phyloP scores from a whole-genome alignment of 768 basidiomycete species.

The Fomitopsis serialis region DNA sequence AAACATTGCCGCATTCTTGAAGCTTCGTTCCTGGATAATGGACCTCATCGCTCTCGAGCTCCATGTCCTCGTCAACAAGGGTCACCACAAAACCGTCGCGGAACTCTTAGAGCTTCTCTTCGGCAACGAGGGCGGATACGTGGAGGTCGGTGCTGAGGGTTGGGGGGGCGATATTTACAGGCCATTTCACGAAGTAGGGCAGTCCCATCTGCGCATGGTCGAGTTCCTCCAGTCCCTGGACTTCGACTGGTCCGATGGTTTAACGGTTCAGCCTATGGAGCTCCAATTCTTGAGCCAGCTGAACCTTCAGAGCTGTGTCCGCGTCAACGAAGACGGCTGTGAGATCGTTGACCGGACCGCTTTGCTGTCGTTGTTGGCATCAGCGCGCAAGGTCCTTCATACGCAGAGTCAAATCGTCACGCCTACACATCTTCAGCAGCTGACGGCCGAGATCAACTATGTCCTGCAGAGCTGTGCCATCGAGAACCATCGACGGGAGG shows the following conservation, averaged over 20 bases:
- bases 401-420: constrained; percentile 63
- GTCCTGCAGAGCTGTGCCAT: constrained; percentile 79
- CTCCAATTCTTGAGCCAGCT: constrained; percentile 62
- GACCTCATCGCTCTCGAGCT: constrained; percentile 85
- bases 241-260: constrained; percentile 83
- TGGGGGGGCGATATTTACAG: constrained; percentile 47
- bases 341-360: constrained; percentile 76
- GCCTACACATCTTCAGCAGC: constrained; percentile 55
- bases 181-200: constrained; percentile 69
- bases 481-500: constrained; percentile 84
- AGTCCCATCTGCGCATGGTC: constrained; percentile 80
- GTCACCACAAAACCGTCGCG: constrained; percentile 65
- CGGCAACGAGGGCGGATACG: constrained; percentile 47
- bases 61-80: constrained; percentile 77
- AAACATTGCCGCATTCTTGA: constrained; percentile 70
- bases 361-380: constrained; percentile 62
- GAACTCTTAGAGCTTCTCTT: constrained; percentile 82
- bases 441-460: constrained; percentile 65
- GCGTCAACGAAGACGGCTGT: constrained; percentile 66
- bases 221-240: constrained; percentile 84
- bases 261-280: constrained; percentile 50
- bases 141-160: constrained; percentile 34
- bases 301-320: constrained; percentile 66
- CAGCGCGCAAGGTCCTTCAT: constrained; percentile 57
- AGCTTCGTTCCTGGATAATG: constrained; percentile 78